Evolutionary conservation across 768 basidiomycete genomes (phyloP), one percentile per base, ranked within the genome.

Genomic region (Mycena venus): DNA sequence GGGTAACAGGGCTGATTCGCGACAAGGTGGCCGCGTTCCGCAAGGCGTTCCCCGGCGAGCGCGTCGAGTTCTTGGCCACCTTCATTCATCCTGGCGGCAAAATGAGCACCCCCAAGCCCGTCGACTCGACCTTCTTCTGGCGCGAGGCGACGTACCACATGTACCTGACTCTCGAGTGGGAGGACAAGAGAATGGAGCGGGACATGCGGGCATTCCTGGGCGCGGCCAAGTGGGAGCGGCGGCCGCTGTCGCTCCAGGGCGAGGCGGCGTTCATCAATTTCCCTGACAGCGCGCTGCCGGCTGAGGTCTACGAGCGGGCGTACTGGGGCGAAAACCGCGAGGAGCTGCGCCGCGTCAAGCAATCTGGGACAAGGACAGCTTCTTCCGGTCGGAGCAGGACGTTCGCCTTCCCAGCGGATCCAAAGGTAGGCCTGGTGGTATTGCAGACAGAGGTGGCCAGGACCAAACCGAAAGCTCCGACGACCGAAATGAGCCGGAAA

Each of bases 111-210:
- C 59, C 38, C 36, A 32, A 40, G 34, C 66, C 75, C 21, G 34
- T 25, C 19, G 27, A 62, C 44, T 73, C 75, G 27, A 72, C 75
- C 29, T 75, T 61, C 65, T 75, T 75, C 60, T 75, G 75, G 75
- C 75, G 71, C 56, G 66, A 67, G 53, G 75, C 65, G 29, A 49
- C 32, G 23, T 75, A 72, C 70, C 75, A 73, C 64, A 73, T 64
- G 65, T 75, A 75, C 55, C 58, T 75, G 36, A 75, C 75, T 19
- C n/a, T 75, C 64, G 75, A 75, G 70, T 75, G 75, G 75, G 71
- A 72, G 36, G 75, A 75, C 66, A 75, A 75, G 47, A 73, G 74
- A 71, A 72, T 75, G 74, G 74, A 75, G 53, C 15, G 31, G 31
- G 75, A 75, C 59, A 75, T 75, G 75, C 71, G 75, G 32, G 42